These are phyloP conservation scores for Leccinum fibrillosum DNA, from an alignment of 768 basidiomycete genomes.

Conservation along the genomic window DNA sequence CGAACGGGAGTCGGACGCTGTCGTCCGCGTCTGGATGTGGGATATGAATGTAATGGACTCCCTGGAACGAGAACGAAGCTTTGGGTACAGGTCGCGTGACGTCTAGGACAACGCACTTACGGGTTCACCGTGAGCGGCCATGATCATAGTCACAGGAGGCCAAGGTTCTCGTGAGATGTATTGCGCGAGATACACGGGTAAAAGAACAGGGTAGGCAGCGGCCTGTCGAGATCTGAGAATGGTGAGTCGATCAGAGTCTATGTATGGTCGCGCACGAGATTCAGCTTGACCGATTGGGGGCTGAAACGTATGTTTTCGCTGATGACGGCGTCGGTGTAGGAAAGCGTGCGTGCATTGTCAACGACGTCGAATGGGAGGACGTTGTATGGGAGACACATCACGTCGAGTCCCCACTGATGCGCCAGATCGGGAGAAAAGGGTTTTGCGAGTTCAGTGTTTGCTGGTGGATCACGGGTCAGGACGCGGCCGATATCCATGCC, in stretches of 20 bases:
- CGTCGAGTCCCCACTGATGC: constrained; percentile 46
- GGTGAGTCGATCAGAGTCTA: background rate
- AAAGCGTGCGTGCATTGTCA: constrained; percentile 34
- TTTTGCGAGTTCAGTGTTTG: constrained; percentile 29
- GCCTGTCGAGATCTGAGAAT: constrained; percentile 35
- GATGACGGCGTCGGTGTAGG: constrained; percentile 35
- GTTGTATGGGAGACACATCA: constrained; percentile 56
- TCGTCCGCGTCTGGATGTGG: constrained; percentile 18
- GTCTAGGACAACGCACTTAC: constrained; percentile 12
- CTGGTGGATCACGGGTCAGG: constrained; percentile 33
- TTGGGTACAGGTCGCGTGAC: background rate
- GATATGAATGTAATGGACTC: constrained; percentile 27
- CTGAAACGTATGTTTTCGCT: constrained; percentile 38
- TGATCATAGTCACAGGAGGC: constrained; percentile 28
- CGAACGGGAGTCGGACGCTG: constrained; percentile 19
- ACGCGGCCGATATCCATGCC: constrained; percentile 39
- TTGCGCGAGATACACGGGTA: constrained; percentile 61
- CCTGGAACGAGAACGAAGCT: constrained; percentile 12
- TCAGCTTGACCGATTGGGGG: constrained; percentile 42
- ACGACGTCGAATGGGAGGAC: constrained; percentile 51
- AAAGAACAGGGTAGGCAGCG: constrained; percentile 58
- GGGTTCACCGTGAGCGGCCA: constrained; percentile 25
- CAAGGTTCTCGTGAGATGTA: constrained; percentile 37
- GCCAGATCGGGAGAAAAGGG: constrained; percentile 48
- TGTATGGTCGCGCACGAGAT: constrained; percentile 39